phyloP scores from a whole-genome alignment of 2,329 filamentous ascomycete species.

The Cyphellophora europaea region DNA sequence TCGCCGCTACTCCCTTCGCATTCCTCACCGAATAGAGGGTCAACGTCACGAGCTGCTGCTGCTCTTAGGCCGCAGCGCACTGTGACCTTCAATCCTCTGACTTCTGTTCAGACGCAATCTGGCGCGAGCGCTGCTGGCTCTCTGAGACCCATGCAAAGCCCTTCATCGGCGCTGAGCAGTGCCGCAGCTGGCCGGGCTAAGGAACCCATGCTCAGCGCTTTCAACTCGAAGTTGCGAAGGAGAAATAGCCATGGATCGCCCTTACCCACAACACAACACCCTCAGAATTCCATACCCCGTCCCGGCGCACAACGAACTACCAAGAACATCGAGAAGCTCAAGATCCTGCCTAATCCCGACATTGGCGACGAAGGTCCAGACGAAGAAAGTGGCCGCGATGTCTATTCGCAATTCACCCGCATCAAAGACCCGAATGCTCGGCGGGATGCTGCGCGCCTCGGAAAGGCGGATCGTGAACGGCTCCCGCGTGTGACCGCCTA shows the following conservation, averaged over 20 bases:
- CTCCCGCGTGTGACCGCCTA: conserved; percentile 92
- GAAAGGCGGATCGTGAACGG: conserved; percentile 82
- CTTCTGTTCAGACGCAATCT: conserved; percentile 34
- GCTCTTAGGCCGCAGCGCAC: conserved; percentile 29
- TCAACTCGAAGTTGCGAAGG: conserved; percentile 81
- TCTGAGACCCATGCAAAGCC: conserved; percentile 31
- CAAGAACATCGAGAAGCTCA: conserved; percentile 92
- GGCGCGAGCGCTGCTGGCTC: conserved; percentile 30
- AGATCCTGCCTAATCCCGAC: conserved; percentile 87
- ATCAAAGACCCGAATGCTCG: conserved; percentile 95
- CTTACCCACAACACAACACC: conserved; percentile 31
- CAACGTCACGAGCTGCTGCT: conserved; percentile 12
- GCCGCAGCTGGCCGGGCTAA: conserved; percentile 28
- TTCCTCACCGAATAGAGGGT: conserved; percentile 2
- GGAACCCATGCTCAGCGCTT: conserved; percentile 58
- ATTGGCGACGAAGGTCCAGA: conserved; percentile 66
- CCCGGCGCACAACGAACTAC: conserved; percentile 92
- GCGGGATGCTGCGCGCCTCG: conserved; percentile 81
- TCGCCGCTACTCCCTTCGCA: conserved; percentile 32
- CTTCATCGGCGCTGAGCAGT: conserved; percentile 26
- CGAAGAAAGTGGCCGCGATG: conserved; percentile 86
- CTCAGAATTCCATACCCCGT: conserved; percentile 47
- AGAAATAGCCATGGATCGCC: conserved; percentile 72
- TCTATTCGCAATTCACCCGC: conserved; percentile 94
- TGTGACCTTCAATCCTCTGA: conserved; percentile 39